phyloP scores from a whole-genome alignment of 2,329 filamentous ascomycete species.

The Fusarium foetens region DNA sequence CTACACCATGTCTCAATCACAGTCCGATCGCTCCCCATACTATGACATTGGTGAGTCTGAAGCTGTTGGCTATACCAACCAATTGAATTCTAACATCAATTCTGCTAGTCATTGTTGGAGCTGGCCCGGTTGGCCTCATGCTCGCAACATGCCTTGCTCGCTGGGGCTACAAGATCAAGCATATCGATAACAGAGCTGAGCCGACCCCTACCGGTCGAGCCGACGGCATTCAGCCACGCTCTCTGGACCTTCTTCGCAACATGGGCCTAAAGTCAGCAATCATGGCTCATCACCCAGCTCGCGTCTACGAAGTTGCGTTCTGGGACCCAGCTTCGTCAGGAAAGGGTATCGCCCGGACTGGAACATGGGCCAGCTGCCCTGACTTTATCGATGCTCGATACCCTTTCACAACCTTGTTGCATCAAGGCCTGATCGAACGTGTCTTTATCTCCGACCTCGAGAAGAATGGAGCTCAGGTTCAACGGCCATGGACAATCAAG shows the following conservation, averaged over 20 bases:
- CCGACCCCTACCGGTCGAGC: slow-evolving; percentile 87
- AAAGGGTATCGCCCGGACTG: slow-evolving; percentile 70
- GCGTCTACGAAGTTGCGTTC: slow-evolving; percentile 82
- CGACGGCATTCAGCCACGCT: slow-evolving; percentile 91
- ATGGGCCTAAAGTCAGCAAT: slow-evolving; percentile 89
- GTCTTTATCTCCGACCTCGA: slow-evolving; percentile 74
- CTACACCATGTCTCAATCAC: slow-evolving; percentile 31
- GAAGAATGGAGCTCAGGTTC: slow-evolving; percentile 68
- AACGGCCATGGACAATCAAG: slow-evolving; percentile 72
- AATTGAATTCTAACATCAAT: slow-evolving; percentile 35
- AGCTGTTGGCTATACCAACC: neutral
- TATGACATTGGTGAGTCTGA: slow-evolving; percentile 58
- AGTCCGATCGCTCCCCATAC: slow-evolving; percentile 40
- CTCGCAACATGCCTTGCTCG: slow-evolving; percentile 87
- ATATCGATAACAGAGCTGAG: slow-evolving; percentile 89
- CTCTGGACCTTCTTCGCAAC: slow-evolving; percentile 85
- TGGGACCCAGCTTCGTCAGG: slow-evolving; percentile 71
- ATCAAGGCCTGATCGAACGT: slow-evolving; percentile 77
- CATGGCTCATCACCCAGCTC: slow-evolving; percentile 87
- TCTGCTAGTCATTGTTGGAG: slow-evolving; percentile 81
- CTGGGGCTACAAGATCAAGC: slow-evolving; percentile 96
- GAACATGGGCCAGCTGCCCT: slow-evolving; percentile 88
- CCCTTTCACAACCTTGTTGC: slow-evolving; percentile 75
- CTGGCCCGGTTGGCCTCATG: slow-evolving; percentile 88
- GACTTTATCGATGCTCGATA: slow-evolving; percentile 80